Percentiles rank a stretch among this genome's conserved stretches.
Evolutionary conservation across 306 rosid species (phyloP).

Genomic region (Rosa chinensis): DNA sequence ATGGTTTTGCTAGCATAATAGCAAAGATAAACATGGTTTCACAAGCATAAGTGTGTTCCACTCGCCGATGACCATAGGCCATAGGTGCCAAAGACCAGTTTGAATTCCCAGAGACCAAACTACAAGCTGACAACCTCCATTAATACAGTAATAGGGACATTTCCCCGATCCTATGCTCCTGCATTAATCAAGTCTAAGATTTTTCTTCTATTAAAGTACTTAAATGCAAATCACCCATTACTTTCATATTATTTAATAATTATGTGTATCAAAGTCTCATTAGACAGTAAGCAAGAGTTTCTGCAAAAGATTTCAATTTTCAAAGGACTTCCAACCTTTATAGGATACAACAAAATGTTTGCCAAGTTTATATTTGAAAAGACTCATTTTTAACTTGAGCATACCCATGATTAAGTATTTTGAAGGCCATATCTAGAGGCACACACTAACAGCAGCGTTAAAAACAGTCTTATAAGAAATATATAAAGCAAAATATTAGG

Average conservation of each 20-base stretch:
- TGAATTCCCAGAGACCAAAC: neutral
- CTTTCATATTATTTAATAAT: neutral
- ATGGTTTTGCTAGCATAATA: neutral
- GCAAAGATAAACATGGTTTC: neutral
- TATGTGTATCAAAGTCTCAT: neutral
- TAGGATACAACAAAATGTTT: neutral
- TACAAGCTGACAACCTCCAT: neutral
- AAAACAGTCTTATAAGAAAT: neutral
- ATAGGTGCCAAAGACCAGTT: neutral
- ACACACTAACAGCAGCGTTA: neutral
- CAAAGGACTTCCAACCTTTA: neutral
- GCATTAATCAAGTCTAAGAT: neutral
- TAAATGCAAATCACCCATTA: neutral
- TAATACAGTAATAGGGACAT: neutral
- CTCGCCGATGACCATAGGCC: neutral
- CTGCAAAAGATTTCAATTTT: neutral
- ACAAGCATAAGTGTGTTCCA: neutral
- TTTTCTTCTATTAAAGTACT: neutral
- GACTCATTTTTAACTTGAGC: neutral
- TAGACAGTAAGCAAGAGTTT: neutral
- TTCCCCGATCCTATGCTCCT: neutral
- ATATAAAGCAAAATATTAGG: neutral
- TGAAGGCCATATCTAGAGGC: neutral
- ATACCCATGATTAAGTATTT: constrained; percentile 5
- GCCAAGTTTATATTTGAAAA: neutral